Conservation (phyloP, 176 grass and related monocot species). For the Stipa capillata region DNA sequence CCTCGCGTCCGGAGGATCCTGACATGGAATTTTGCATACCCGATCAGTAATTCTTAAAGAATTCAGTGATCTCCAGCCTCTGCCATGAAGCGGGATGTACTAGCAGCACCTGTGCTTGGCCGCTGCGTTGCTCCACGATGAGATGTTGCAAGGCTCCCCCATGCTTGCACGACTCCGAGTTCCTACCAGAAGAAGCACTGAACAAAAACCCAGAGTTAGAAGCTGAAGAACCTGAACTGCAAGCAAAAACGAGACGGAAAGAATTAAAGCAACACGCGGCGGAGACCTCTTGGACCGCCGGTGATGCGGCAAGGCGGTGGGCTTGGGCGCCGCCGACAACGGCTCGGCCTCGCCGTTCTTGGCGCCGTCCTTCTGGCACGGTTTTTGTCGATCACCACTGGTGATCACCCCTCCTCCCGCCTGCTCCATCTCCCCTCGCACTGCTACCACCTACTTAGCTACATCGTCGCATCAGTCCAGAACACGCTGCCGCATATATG, state of each 20-base stretch:
- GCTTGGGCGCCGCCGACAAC: not conserved
- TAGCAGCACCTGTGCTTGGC: conserved; percentile 12
- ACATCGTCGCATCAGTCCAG: not conserved
- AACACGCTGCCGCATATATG: not conserved
- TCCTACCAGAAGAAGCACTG: conserved; percentile 63
- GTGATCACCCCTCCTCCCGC: too few species aligned
- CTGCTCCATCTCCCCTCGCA: not conserved
- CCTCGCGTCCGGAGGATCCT: conserved; percentile 30
- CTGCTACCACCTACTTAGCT: not conserved
- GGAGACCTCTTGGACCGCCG: conserved; percentile 56
- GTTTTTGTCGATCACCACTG: not conserved
- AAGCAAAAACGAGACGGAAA: not conserved
- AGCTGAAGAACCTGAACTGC: not conserved
- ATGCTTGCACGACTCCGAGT: conserved; percentile 28
- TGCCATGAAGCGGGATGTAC: too few species aligned
- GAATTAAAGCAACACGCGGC: not conserved
- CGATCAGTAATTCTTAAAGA: not conserved
- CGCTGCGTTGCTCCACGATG: not conserved
- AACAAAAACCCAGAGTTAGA: not conserved
- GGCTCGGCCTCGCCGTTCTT: not conserved
- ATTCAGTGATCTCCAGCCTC: not conserved
- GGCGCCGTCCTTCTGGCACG: not conserved
- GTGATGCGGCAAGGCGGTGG: conserved; percentile 30
- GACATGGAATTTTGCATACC: conserved; percentile 8
- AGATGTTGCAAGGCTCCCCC: conserved; percentile 1